These are phyloP conservation scores for Thuja plicata DNA, from an alignment of 83 land plant genomes.

Conservation along the genomic window DNA sequence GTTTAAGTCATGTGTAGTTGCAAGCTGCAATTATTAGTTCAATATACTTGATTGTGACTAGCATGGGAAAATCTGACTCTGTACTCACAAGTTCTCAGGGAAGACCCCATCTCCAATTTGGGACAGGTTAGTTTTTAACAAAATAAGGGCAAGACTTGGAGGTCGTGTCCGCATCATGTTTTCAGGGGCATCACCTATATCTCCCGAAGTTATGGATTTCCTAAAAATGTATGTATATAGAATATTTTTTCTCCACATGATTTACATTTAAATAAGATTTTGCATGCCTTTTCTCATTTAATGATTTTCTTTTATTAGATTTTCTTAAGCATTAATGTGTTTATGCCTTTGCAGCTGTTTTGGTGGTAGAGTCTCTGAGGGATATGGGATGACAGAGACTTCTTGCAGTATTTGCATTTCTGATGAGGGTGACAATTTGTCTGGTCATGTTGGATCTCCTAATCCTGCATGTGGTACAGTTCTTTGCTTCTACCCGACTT, in stretches of 20 bases:
- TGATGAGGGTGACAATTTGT: constrained; percentile 64
- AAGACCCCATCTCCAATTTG: constrained; percentile 93
- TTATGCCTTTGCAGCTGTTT: constrained; percentile 69
- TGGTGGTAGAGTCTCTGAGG: constrained; percentile 85
- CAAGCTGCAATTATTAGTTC: not conserved
- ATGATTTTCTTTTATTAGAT: not conserved
- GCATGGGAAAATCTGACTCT: not conserved
- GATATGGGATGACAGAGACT: constrained; percentile 99
- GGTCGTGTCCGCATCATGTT: constrained; percentile 83
- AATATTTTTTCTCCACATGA: not conserved
- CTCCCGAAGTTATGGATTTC: constrained; percentile 95
- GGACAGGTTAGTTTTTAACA: constrained; percentile 96
- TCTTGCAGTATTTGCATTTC: constrained; percentile 76
- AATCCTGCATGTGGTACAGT: constrained; percentile 89
- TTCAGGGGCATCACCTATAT: constrained; percentile 98
- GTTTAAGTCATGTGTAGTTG: not conserved
- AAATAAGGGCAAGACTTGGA: constrained; percentile 87
- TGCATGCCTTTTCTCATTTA: not conserved
- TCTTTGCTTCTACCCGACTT: not conserved
- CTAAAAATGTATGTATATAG: constrained; percentile 73
- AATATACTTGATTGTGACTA: not conserved
- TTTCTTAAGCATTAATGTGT: not conserved
- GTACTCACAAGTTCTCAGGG: constrained; percentile 30
- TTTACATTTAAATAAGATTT: not conserved
- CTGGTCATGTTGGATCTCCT: constrained; percentile 99